Base-by-base conservation (phyloP, 2,329 filamentous ascomycete genomes). In the Calonectria leucothoes region DNA sequence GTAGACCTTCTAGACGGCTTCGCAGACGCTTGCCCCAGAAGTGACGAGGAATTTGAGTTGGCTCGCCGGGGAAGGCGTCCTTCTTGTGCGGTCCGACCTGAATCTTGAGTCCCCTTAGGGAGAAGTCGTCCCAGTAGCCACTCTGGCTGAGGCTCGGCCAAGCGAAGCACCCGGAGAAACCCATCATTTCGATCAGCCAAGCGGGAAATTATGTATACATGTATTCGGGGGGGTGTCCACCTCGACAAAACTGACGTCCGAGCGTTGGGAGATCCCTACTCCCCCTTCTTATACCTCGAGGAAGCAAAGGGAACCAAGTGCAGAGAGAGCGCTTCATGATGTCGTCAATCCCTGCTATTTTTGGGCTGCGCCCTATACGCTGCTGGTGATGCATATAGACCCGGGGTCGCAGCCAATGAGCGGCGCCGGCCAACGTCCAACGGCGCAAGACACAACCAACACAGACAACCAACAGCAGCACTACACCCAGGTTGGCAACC, bases 111-210 rank as follows among this genome's bases (percentile, higher is more conserved):
- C 71, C 77, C 6, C 66, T 74, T 65, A 78, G 77, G 66, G 77
- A 74, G 75, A 79, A 78, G 67, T 78, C 77, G 48, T 64, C 57
- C 77, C 77, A 78, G 66, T n/a, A n/a, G n/a, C n/a, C n/a, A n/a
- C n/a, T n/a, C n/a, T 78, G 78, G 69, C 57, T 69, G 52, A 75
- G 69, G 48, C 69, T 73, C 72, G 74, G 75, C 77, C 70, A 74
- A 75, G 75, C 61, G 68, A 76, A 48, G 66, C 77, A 78, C 57
- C 33, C 75, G 27, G 69, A 75, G 61, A 49, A 52, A 14, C 70
- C 70, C 77, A 78, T 78, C 77, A 78, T 78, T 78, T 71, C 64
- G 77, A 78, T 78, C 77, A 74, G 64, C 77, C 71, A 70, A 70
- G 55, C 45, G 67, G 61, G 64, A 74, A 76, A 72, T 71, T 72